Base-by-base conservation (phyloP, 441 rosid genomes). In the Bruguiera hainesii region DNA sequence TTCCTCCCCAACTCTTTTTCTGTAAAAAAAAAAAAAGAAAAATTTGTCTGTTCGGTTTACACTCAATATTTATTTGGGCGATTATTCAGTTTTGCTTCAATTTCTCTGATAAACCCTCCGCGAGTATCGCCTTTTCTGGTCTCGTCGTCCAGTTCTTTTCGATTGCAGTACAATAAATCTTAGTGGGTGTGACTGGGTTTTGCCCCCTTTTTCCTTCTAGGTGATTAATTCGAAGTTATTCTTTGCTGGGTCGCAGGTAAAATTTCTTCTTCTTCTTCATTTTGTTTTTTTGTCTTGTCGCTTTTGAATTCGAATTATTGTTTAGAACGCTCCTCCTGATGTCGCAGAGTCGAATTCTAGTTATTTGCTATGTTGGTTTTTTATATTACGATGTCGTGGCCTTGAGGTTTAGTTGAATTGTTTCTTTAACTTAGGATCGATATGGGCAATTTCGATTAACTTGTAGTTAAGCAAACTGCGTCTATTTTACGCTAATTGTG, bases 161-260 rank as follows among this genome's bases (percentile, higher is more conserved):
- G 39, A 51, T 31, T 60, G n/a, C 25, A 31, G 49, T 62, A 29
- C 65, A 50, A 63, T 66, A 5, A 35, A 39, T 60, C 56, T 30
- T 35, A 2, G 31, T 57, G 29, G 66, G 42, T n/a, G 8, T 58
- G 31, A 6, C 56, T 21, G 18, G 30, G 37, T 66, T 60, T 7
- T 29, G 11, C 13, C 23, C 56, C 13, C 0, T 56, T 65, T 52
- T 15, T 30, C 51, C 30, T 33, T 66, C 63, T 71, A 33, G 19
- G 33, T 31, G 46, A 65, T 29, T 69, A 35, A 39, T 69, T 58
- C 56, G 23, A 26, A 67, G 70, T 61, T 56, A 21, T 70, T 57
- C 56, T 35, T 59, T 35, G 30, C 65, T 78, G 79, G 75, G 72
- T 71, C 42, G 65, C 79, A 71, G 87, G 85, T 83, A 42, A 42